Evolutionary conservation across 2,329 filamentous ascomycete genomes (phyloP).

Genomic region (Dactylellina parvicollis): DNA sequence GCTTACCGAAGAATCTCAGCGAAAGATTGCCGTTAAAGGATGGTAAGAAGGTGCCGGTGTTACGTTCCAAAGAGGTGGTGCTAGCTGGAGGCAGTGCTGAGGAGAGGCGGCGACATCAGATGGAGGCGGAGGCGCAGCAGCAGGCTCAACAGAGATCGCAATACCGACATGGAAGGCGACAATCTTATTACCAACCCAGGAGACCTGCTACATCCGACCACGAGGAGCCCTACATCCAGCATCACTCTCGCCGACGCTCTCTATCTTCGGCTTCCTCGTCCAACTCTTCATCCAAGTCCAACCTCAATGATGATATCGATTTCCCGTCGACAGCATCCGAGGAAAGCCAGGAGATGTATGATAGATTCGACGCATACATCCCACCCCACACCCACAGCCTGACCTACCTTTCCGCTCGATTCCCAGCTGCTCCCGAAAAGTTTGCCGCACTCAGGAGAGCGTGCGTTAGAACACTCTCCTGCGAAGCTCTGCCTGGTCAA

Average conservation of each 20-base stretch:
- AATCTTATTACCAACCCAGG: conserved; percentile 47
- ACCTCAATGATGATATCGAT: conserved; percentile 45
- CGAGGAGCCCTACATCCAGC: conserved; percentile 48
- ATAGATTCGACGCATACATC: conserved; percentile 46
- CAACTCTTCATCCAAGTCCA: conserved; percentile 47
- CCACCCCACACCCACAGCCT: conserved; percentile 72
- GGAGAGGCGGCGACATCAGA: conserved; percentile 51
- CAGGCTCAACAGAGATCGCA: conserved; percentile 52
- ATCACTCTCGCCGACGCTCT: conserved; percentile 47
- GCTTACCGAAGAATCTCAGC: conserved; percentile 67
- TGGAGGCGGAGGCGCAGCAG: conserved; percentile 53
- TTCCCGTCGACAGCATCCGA: conserved; percentile 47
- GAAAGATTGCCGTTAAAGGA: conserved; percentile 58
- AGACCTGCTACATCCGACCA: conserved; percentile 51
- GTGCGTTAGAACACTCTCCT: conserved; percentile 73
- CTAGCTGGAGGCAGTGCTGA: conserved; percentile 52
- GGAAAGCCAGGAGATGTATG: conserved; percentile 47
- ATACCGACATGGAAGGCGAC: conserved; percentile 55
- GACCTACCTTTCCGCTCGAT: conserved; percentile 75
- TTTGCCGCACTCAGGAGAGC: conserved; percentile 75
- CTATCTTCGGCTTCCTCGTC: conserved; percentile 53
- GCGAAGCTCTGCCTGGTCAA: conserved; percentile 72
- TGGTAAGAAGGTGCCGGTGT: conserved; percentile 53
- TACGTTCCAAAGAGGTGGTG: conserved; percentile 56
- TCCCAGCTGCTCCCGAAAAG: conserved; percentile 70